Conservation (phyloP, 148 eudicot species). For the Agrostemma githago region DNA sequence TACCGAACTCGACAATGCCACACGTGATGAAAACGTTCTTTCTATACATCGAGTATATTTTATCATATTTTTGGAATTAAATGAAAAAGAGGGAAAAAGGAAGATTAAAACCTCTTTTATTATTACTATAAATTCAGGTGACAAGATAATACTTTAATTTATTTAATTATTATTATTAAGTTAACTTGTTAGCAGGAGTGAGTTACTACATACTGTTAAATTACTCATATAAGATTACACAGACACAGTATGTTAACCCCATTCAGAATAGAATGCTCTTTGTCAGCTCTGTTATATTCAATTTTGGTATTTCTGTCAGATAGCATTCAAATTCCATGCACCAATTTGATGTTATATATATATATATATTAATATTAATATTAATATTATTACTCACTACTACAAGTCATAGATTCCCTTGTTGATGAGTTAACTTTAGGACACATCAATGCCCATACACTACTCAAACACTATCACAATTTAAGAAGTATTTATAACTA, state of each 20-base stretch:
- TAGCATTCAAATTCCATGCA: neutral
- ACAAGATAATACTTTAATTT: neutral
- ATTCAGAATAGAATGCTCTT: conserved; percentile 29
- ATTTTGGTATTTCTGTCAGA: neutral
- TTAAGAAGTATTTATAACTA: too few relatives aligned
- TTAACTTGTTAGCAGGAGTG: neutral
- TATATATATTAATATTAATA: too few relatives aligned
- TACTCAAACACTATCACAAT: too few relatives aligned
- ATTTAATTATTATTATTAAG: neutral
- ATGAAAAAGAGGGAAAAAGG: too few relatives aligned
- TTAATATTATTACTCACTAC: too few relatives aligned
- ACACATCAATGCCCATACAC: neutral
- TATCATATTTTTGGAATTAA: too few relatives aligned
- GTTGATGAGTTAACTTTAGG: neutral
- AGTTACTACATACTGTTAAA: neutral
- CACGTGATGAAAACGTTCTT: too few relatives aligned
- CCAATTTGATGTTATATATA: neutral
- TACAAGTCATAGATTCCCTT: neutral
- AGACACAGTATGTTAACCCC: neutral
- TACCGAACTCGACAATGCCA: too few relatives aligned
- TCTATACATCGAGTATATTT: too few relatives aligned
- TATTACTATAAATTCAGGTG: neutral
- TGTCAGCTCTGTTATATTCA: conserved; percentile 14
- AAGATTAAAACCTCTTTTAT: too few relatives aligned
- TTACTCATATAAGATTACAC: neutral